phyloP scores from a whole-genome alignment of 176 grass and related monocot genomes.

The Zoysia pacifica region DNA sequence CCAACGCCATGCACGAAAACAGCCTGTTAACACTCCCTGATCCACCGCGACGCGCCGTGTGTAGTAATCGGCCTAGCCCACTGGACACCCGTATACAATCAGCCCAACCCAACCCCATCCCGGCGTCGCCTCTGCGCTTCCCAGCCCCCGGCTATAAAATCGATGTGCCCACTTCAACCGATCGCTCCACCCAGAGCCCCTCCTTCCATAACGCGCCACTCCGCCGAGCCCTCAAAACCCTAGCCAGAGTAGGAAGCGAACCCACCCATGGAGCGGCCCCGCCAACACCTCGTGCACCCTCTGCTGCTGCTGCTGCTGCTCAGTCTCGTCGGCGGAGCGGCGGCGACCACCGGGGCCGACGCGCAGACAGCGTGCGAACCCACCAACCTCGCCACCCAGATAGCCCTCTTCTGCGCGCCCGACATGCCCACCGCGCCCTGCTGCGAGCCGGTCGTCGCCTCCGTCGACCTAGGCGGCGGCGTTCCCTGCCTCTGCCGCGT shows the following conservation, averaged over 20 bases:
- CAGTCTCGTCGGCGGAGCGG: neutral
- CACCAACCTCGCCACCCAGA: conserved; percentile 28
- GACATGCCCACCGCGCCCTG: conserved; percentile 30
- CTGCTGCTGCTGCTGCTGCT: conserved; percentile 13
- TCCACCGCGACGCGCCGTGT: neutral
- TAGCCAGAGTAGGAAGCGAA: conserved; percentile 12
- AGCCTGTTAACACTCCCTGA: too few relatives aligned
- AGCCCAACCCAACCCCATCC: neutral
- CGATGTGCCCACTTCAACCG: neutral
- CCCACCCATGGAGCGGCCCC: conserved; percentile 18
- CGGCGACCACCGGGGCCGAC: neutral
- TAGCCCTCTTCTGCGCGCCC: conserved; percentile 18
- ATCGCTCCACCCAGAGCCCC: neutral
- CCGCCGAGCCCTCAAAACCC: conserved; percentile 21
- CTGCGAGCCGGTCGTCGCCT: conserved; percentile 27
- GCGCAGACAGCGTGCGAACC: conserved; percentile 14
- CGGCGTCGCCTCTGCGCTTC: neutral
- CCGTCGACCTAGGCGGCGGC: conserved; percentile 32
- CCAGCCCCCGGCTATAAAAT: conserved; percentile 7
- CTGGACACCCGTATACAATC: neutral
- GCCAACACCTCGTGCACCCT: neutral
- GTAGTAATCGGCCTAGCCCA: too few relatives aligned
- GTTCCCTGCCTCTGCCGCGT: conserved; percentile 40
- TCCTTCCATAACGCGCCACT: neutral
- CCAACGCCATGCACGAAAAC: too few relatives aligned